These are phyloP conservation scores for Desmodesmus armatus DNA, from an alignment of 139 green algal genomes.

Conservation along the genomic window DNA sequence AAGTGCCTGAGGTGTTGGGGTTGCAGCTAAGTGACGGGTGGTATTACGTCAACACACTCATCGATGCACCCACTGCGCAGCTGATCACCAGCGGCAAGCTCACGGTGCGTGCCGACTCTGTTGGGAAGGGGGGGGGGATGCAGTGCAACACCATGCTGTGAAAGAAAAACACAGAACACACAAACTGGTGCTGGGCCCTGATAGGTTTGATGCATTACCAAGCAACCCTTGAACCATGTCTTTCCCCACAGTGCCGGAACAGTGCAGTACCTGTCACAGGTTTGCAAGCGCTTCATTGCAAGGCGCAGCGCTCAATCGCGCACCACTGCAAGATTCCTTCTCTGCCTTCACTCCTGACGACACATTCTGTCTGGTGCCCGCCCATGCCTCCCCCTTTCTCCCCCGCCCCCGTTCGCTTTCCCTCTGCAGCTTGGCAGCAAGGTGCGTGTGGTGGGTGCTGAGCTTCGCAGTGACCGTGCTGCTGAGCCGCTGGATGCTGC, in stretches of 20 bases:
- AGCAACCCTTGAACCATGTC: no score
- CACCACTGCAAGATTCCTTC: no score
- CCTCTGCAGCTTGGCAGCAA: constrained; percentile 57
- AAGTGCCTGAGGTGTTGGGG: neutral
- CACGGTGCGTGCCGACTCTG: constrained; percentile 35
- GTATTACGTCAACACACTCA: constrained; percentile 65
- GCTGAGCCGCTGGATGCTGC: constrained; percentile 58
- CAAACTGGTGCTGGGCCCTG: neutral
- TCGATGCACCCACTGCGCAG: constrained; percentile 61
- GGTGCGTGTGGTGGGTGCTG: constrained; percentile 60
- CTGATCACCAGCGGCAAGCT: constrained; percentile 44
- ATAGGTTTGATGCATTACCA: no score
- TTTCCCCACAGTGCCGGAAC: neutral
- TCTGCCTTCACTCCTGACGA: no score
- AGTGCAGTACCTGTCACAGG: neutral
- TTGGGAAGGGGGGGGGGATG: neutral
- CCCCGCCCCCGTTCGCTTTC: neutral
- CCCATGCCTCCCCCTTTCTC: neutral
- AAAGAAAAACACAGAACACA: neutral
- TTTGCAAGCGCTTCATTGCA: neutral
- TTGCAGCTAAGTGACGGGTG: constrained; percentile 82
- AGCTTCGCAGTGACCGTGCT: constrained; percentile 46
- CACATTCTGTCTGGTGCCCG: no score
- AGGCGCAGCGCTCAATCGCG: no score
- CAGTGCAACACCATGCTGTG: neutral